These are phyloP conservation scores for Calycina herbarum DNA, from an alignment of 2,329 filamentous ascomycete genomes.

Conservation along the genomic window DNA sequence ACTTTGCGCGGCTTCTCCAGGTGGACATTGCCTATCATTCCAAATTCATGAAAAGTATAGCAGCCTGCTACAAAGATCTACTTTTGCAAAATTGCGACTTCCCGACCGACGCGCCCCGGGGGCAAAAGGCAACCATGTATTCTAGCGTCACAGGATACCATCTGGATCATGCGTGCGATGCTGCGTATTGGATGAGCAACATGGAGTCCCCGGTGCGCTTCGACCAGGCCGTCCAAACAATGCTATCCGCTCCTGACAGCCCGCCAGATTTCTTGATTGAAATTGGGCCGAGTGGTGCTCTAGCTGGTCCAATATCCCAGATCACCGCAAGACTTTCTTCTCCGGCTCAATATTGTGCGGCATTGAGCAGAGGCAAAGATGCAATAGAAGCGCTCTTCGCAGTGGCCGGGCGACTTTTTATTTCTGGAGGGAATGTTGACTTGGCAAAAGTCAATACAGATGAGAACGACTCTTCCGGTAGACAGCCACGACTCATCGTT, in stretches of 20 bases:
- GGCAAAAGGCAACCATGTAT: conserved; percentile 8
- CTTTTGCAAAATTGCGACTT: not conserved
- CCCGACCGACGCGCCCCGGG: not conserved
- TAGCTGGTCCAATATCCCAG: conserved; percentile 35
- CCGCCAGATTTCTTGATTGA: conserved; percentile 27
- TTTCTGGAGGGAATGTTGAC: conserved; percentile 12
- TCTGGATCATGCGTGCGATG: conserved; percentile 9
- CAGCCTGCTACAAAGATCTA: conserved; percentile 9
- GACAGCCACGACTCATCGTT: conserved; percentile 33
- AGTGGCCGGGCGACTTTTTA: conserved; percentile 36
- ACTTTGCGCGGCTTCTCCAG: conserved; percentile 28
- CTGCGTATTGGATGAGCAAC: conserved; percentile 23
- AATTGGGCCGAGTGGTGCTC: conserved; percentile 38
- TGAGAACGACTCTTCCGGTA: not conserved
- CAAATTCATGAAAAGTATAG: conserved; percentile 16
- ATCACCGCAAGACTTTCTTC: conserved; percentile 35
- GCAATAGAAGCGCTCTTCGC: conserved; percentile 46
- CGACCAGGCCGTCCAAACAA: not conserved
- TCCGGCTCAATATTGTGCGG: conserved; percentile 26
- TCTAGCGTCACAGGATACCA: conserved; percentile 8
- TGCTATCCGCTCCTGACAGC: not conserved
- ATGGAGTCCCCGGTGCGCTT: conserved; percentile 18
- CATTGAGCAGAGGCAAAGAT: conserved; percentile 52
- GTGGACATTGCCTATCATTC: conserved; percentile 37
- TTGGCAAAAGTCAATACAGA: conserved; percentile 40